These are phyloP conservation scores for Diutina ranongensis DNA, from an alignment of 1,139 yeast species.

Conservation along the genomic window DNA sequence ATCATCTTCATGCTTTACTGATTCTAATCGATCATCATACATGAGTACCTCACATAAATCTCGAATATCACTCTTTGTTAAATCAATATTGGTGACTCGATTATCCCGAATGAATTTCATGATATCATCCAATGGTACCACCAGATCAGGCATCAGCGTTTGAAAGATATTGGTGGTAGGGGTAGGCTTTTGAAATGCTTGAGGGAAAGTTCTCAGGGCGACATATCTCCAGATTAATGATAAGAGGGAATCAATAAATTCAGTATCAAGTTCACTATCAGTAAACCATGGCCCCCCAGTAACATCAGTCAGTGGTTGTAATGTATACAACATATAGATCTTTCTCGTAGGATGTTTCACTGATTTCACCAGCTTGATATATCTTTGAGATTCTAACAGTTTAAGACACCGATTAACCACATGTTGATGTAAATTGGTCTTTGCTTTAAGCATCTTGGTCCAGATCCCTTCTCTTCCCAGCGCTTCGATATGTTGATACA, in stretches of 20 bases:
- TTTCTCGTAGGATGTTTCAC: constrained; percentile 96
- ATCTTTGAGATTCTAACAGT: constrained; percentile 69
- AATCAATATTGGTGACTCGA: constrained; percentile 73
- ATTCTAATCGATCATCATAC: constrained; percentile 77
- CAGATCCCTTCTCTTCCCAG: constrained; percentile 93
- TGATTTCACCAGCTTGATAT: constrained; percentile 80
- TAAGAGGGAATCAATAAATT: constrained; percentile 74
- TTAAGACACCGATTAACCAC: constrained; percentile 82
- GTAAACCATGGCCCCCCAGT: constrained; percentile 99
- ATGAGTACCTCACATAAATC: constrained; percentile 80
- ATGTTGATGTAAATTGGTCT: constrained; percentile 87
- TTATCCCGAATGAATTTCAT: constrained; percentile 64
- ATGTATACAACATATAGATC: constrained; percentile 85
- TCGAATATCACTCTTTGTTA: constrained; percentile 62
- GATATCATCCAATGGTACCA: constrained; percentile 62
- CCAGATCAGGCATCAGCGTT: constrained; percentile 24
- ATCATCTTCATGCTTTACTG: constrained; percentile 34
- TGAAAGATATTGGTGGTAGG: constrained; percentile 34
- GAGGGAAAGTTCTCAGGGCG: constrained; percentile 65
- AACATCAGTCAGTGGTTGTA: constrained; percentile 90
- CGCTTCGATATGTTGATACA: constrained; percentile 83
- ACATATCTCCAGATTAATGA: constrained; percentile 84
- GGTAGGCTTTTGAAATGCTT: constrained; percentile 39
- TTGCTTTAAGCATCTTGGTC: constrained; percentile 88
- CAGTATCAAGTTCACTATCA: constrained; percentile 88